Evolutionary conservation across 306 rosid species (phyloP).

Genomic region (Lotus japonicus): DNA sequence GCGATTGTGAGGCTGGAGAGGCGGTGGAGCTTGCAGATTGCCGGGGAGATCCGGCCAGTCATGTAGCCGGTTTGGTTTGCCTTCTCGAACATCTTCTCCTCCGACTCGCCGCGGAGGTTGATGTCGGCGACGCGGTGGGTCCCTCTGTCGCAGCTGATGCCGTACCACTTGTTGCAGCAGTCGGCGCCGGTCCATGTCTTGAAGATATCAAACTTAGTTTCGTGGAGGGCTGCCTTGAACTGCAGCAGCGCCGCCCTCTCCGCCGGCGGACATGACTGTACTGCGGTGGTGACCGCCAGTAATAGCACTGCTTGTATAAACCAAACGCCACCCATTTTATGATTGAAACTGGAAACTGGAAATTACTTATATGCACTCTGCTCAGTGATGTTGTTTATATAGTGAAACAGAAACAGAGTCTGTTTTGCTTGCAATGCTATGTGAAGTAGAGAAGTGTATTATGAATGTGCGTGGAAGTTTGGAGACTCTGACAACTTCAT

Average conservation of each 20-base stretch:
- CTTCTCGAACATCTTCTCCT: conserved; percentile 56
- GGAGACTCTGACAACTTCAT: background rate
- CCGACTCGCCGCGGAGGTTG: conserved; percentile 87
- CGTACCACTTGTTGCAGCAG: conserved; percentile 85
- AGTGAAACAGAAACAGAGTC: no score
- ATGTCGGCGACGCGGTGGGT: conserved; percentile 75
- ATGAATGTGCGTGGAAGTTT: conserved; percentile 7
- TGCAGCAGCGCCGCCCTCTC: conserved; percentile 69
- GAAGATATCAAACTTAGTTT: conserved; percentile 62
- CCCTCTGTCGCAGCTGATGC: conserved; percentile 70
- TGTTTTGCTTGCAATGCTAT: no score
- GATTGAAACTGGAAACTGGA: background rate
- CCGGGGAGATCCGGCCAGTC: conserved; percentile 75
- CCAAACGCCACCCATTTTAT: conserved; percentile 27
- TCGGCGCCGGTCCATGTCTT: conserved; percentile 75
- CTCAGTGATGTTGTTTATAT: no score
- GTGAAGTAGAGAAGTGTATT: background rate
- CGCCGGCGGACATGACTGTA: conserved; percentile 55
- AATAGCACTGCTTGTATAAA: background rate
- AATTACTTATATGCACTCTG: background rate
- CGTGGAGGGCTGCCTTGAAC: conserved; percentile 66
- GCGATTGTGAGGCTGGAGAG: conserved; percentile 69
- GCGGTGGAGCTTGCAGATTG: conserved; percentile 57
- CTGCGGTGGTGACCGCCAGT: conserved; percentile 17
- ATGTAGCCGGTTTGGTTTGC: conserved; percentile 69